phyloP scores from a whole-genome alignment of 139 green algal species.

The Picochlorum sp. region DNA sequence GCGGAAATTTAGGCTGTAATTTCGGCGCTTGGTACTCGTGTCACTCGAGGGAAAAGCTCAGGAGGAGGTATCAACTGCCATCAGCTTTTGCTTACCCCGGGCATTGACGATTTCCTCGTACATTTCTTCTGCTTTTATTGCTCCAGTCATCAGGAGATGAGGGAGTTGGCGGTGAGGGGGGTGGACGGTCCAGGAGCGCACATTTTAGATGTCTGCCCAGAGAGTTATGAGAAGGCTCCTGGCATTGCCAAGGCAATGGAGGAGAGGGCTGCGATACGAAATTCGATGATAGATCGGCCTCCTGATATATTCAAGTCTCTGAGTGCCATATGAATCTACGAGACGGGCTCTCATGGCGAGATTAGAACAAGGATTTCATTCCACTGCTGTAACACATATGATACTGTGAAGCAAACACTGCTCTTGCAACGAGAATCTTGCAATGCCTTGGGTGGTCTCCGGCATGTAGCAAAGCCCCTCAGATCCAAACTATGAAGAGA shows the following conservation, averaged over 20 bases:
- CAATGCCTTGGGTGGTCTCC: not conserved
- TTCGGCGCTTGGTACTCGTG: conserved; percentile 33
- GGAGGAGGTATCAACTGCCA: conserved; percentile 31
- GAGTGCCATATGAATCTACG: not conserved
- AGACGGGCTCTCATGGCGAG: not conserved
- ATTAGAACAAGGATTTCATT: not conserved
- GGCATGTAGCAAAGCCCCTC: not conserved
- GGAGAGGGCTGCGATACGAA: conserved; percentile 6
- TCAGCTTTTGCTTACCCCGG: conserved; percentile 26
- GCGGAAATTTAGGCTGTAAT: conserved; percentile 30
- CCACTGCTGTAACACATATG: not conserved
- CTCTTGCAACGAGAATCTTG: not conserved
- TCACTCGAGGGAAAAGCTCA: conserved; percentile 33
- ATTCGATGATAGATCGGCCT: conserved; percentile 14
- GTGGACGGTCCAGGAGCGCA: conserved; percentile 37
- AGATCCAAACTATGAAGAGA: not conserved
- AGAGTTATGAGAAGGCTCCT: conserved; percentile 12
- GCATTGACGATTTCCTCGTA: conserved; percentile 36
- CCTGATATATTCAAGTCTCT: conserved; percentile 11
- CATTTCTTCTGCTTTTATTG: conserved; percentile 45
- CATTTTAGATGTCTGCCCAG: conserved; percentile 28
- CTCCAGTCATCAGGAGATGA: conserved; percentile 21
- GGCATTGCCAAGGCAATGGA: conserved; percentile 9
- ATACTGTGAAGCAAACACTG: not conserved
- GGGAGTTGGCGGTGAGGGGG: conserved; percentile 32